Evolutionary conservation across 2,329 filamentous ascomycete genomes (phyloP).

Genomic region (Aciculosporium take): DNA sequence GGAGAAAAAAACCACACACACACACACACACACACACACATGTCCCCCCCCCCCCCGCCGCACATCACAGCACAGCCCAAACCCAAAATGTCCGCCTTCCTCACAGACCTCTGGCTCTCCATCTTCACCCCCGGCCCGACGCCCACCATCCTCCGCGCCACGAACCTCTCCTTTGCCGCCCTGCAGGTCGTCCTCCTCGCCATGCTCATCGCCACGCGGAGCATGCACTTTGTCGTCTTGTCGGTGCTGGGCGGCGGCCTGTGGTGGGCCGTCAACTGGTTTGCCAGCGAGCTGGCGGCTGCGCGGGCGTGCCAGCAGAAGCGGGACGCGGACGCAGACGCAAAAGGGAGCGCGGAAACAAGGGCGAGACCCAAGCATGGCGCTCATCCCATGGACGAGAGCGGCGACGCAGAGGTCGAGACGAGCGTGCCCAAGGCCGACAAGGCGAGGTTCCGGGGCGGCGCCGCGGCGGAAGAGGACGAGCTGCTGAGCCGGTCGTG

Average conservation of each 20-base stretch:
- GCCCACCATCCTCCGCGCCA: constrained; percentile 73
- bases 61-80: background rate
- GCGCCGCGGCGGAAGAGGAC: constrained; percentile 14
- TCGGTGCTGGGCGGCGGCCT: constrained; percentile 66
- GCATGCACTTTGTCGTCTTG: constrained; percentile 75
- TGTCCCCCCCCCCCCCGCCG: background rate
- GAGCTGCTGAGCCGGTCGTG: constrained; percentile 32
- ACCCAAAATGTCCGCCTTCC: constrained; percentile 41
- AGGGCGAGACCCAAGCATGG: no score
- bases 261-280: constrained; percentile 97
- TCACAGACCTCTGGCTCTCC: constrained; percentile 74
- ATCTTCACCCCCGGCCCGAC: constrained; percentile 90
- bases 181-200: constrained; percentile 66
- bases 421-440: constrained; percentile 6
- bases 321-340: constrained; percentile 15
- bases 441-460: constrained; percentile 25
- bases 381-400: constrained; percentile 20
- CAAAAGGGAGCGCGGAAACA: background rate
- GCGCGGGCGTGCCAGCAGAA: constrained; percentile 24
- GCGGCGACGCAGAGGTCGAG: constrained; percentile 33
- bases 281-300: constrained; percentile 51
- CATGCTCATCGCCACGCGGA: constrained; percentile 70
- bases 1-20: no score
- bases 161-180: constrained; percentile 75
- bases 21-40: no score